A percentile compares a stretch with the other conserved stretches of the same genome.
phyloP scores from a whole-genome alignment of 352 stramenopile species.

The Phytopythium oedochilum region DNA sequence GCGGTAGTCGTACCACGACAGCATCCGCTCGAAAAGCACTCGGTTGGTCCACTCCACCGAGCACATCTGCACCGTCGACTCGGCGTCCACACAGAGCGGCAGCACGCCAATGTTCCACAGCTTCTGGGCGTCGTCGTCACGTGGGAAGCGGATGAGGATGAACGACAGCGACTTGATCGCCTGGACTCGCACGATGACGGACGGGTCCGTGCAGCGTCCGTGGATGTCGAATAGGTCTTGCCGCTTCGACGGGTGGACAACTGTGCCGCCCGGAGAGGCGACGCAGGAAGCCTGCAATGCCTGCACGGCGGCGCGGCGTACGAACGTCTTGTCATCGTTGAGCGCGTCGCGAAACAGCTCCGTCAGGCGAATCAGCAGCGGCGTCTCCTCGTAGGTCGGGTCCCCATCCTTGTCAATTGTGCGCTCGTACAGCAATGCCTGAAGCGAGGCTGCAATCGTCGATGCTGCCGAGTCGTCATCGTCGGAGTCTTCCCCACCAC shows the following conservation, averaged over 20 bases:
- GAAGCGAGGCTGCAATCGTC: constrained; percentile 42
- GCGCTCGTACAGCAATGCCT: constrained; percentile 42
- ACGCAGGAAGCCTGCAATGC: constrained; percentile 68
- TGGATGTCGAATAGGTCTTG: constrained; percentile 80
- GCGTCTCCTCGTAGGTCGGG: constrained; percentile 38
- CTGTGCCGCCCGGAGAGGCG: constrained; percentile 29
- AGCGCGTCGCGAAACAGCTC: constrained; percentile 72
- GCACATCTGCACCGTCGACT: constrained; percentile 66
- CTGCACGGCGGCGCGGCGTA: constrained; percentile 75
- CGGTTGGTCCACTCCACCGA: constrained; percentile 51
- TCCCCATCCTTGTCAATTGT: constrained; percentile 22
- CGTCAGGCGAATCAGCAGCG: constrained; percentile 62
- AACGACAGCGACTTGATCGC: constrained; percentile 76
- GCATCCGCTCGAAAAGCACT: constrained; percentile 65
- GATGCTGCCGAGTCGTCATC: constrained; percentile 18
- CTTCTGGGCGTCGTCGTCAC: constrained; percentile 63
- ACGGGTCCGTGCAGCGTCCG: constrained; percentile 65
- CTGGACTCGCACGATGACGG: constrained; percentile 75
- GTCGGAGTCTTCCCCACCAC: constrained; percentile 6
- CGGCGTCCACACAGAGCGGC: constrained; percentile 74
- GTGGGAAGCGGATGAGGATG: constrained; percentile 67
- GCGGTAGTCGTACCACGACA: constrained; percentile 45
- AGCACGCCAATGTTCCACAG: constrained; percentile 84
- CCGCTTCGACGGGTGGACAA: constrained; percentile 44
- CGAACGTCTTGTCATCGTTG: constrained; percentile 79